phyloP scores from a whole-genome alignment of 208 protist species.

The Lotmaria passim region DNA sequence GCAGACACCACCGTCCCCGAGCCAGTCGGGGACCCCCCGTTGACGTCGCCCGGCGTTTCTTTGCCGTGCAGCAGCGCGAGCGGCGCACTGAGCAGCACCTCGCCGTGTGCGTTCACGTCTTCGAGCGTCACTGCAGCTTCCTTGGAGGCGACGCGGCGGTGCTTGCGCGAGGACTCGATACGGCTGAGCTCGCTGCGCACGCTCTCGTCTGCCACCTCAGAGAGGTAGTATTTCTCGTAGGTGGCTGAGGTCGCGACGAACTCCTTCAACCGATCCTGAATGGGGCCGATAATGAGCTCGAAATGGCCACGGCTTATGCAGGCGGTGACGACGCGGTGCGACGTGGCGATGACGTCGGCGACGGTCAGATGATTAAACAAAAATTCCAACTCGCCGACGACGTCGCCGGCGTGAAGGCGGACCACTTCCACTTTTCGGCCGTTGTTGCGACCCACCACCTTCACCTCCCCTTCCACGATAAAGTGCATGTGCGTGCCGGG shows the following conservation, averaged over 20 bases:
- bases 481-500: slow-evolving; percentile 77
- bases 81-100: slow-evolving; percentile 49
- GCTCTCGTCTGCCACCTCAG: slow-evolving; percentile 57
- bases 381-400: slow-evolving; percentile 92
- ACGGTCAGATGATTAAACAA: slow-evolving; percentile 85
- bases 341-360: slow-evolving; percentile 83
- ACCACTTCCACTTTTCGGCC: slow-evolving; percentile 73
- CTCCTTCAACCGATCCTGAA: slow-evolving; percentile 82
- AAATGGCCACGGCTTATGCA: slow-evolving; percentile 87
- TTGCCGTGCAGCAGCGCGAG: slow-evolving; percentile 36
- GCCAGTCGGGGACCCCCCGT: background rate
- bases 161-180: slow-evolving; percentile 42
- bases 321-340: slow-evolving; percentile 55
- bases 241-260: slow-evolving; percentile 67
- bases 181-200: slow-evolving; percentile 67
- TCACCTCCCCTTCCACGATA: slow-evolving; percentile 79
- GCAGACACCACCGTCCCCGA: slow-evolving; percentile 2
- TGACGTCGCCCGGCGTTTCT: slow-evolving; percentile 13
- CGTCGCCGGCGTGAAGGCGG: slow-evolving; percentile 64
- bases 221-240: slow-evolving; percentile 74
- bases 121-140: slow-evolving; percentile 24
- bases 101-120: slow-evolving; percentile 45
- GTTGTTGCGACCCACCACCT: slow-evolving; percentile 72
- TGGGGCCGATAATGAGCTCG: slow-evolving; percentile 85
- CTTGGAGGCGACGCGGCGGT: slow-evolving; percentile 30